Base-by-base conservation (phyloP, 306 rosid species). In the Lotus japonicus region DNA sequence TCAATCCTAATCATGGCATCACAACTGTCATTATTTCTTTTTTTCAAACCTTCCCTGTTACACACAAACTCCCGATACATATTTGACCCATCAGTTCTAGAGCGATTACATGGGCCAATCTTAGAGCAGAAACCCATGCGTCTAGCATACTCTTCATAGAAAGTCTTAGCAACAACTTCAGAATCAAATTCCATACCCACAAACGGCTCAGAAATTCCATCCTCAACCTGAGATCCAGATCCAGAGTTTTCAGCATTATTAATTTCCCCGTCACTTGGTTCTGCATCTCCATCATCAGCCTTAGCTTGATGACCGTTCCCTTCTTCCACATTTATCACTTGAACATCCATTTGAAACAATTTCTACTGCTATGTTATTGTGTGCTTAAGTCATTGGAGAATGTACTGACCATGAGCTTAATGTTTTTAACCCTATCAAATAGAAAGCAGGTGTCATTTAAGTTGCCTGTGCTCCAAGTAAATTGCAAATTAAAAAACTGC, bases 141-240 rank as follows among this genome's bases (percentile, higher is more conserved):
- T 63, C 83, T 83, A 12, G 94, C 91, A 77, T 88, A 91, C 43
- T 91, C 91, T 11, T 66, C 61, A 61, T 91, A 91, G 31, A 81
- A 88, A 31, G 61, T 69, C 84, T 81, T 82, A 9, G 96, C 94
- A 55, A 66, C 82, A 19, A 85, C 91, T 75, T 84, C 96, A 0
- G 91, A 78, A 58, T 83, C 91, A 65, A 91, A 91, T 57, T 86
- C 91, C 97, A 91, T 83, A 64, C 96, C 96, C 42, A 91, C 78
- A 53, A 61, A 76, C 26, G 94, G 94, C 70, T 86, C 92, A 4
- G 68, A 14, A 71, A 80, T 19, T 31, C 72, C 64, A 50, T 75
- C 89, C 56, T 76, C 91, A 73, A 41, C 84, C 12, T 66, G 80
- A 65, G 79, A 72, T 72, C 70, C 58, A 71, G 80, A 72, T 72